Evolutionary conservation across 495 filamentous ascomycete genomes (phyloP), one percentile per base, ranked within the genome.

Genomic region (Penicillium manginii): DNA sequence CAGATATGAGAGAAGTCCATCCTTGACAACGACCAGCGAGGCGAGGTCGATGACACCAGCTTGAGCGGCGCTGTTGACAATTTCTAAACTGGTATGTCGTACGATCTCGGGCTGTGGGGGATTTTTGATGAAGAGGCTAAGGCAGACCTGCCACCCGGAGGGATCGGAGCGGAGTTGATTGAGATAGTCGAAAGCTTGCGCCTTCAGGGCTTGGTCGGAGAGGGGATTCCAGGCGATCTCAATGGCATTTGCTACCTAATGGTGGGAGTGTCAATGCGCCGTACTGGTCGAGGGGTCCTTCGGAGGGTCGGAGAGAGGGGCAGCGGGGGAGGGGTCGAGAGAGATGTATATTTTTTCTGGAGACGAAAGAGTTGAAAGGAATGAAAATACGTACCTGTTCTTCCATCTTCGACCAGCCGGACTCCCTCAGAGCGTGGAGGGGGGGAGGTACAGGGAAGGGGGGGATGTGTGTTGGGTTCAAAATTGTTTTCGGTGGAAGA

Each of bases 21-120:
- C 86, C 66, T 88, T 89, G 59, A 97, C 81, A 59, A 86, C 84
- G 33, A 69, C 70, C 52, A 97, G 73, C 60, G 83, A 85, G 63
- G 85, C 79, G n/a, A 75, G 73, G 55, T 91, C 87, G 52, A 96
- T 81, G 21, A 83, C 73, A 61, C 91, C 86, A 17, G 79, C 80
- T 61, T 96, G 88, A 52, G 97, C 86, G 40, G 92, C 90, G 74
- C 91, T 91, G 72, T 96, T 97, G 68, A 98, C 81, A 43, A 98
- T 84, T 65, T 99, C 94, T 55, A 99, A 82, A 50, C 87, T 90
- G 33, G 92, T 86, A 69, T 93, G 86, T 19, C 94, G 90, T 47
- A 96, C 88, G 50, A 97, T 82, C 52, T 97, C 92, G 55, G 88
- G 85, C 61, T 87, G 73, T 58, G 81, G 86, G n/a, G 91, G 91